Evolutionary conservation across 331 rosid species (phyloP), one percentile per base, ranked within the genome.

Genomic region (Pyrus hybrid): DNA sequence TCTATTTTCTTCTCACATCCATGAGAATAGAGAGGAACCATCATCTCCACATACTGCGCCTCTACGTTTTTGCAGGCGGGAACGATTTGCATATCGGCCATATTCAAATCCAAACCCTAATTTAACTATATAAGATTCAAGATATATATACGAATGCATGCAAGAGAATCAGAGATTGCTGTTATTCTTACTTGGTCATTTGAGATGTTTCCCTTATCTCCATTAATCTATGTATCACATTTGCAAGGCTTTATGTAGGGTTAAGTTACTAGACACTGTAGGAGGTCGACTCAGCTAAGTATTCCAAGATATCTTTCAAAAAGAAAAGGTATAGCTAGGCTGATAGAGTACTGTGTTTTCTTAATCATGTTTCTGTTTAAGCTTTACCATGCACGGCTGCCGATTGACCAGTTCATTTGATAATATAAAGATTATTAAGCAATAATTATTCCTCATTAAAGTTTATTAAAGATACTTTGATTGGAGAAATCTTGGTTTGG

Each of bases 21-120:
- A 83, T 72, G 89, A 65, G 98, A 93, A 75, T 91, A 93, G 63
- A 93, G 88, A 28, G 97, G 97, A 79, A 93, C 97, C 90, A 83
- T 89, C 98, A 93, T 89, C 84, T 93, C 97, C 75, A 93, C 98
- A 61, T 83, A 88, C 72, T 91, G 98, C 45, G 93, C 88, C 80
- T 89, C 97, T 77, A 93, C 97, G 77, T 71, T 85, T 74, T 81
- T 83, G 79, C 51, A 83, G 64, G 81, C 91, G 21, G 85, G 80
- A 74, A 91, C 91, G 43, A 91, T 91, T 77, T 93, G 98, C 91
- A 89, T 77, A 83, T 86, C 84, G 11, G 78, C 91, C 96, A 93
- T 93, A 58, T 63, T 10, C 43, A 14, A 62, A 51, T 51, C 57
- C 25, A 11, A 23, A 49, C 23, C 45, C 29, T 11, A 63, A 29